phyloP scores from a whole-genome alignment of 75 land plant species.

The Selaginella tamariscina region DNA sequence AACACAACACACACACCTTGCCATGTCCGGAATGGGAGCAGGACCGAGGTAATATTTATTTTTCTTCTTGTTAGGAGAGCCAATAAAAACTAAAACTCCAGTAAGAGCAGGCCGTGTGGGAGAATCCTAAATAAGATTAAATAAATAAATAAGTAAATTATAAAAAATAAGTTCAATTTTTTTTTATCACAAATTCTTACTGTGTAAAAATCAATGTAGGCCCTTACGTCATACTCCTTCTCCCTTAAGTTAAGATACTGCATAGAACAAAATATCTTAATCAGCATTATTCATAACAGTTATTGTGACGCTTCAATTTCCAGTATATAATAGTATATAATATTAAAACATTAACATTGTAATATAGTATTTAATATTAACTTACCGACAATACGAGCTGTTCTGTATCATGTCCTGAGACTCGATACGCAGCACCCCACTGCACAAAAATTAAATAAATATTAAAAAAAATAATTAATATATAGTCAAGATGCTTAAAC shows the following conservation, averaged over 20 bases:
- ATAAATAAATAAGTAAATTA: not conserved
- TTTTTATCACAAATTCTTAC: constrained; percentile 30
- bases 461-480: not conserved
- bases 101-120: constrained; percentile 42
- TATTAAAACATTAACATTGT: too few relatives aligned
- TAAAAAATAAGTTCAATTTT: constrained; percentile 5
- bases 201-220: constrained; percentile 64
- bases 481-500: not conserved
- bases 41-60: constrained; percentile 79
- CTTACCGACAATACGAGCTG: constrained; percentile 9
- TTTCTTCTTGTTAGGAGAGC: constrained; percentile 44
- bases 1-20: constrained; percentile 36
- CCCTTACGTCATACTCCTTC: constrained; percentile 72
- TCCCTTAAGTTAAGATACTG: constrained; percentile 88
- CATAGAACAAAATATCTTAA: not conserved
- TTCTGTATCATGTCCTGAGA: constrained; percentile 1
- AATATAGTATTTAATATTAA: not conserved
- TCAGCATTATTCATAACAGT: too few relatives aligned
- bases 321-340: too few relatives aligned
- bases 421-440: constrained; percentile 12
- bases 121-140: constrained; percentile 3
- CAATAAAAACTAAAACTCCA: constrained; percentile 73
- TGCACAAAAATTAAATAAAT: not conserved
- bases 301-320: too few relatives aligned
- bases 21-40: constrained; percentile 73